Conservation (phyloP, 1,284 basidiomycete genomes). For the Apiotrichum porosum region DNA sequence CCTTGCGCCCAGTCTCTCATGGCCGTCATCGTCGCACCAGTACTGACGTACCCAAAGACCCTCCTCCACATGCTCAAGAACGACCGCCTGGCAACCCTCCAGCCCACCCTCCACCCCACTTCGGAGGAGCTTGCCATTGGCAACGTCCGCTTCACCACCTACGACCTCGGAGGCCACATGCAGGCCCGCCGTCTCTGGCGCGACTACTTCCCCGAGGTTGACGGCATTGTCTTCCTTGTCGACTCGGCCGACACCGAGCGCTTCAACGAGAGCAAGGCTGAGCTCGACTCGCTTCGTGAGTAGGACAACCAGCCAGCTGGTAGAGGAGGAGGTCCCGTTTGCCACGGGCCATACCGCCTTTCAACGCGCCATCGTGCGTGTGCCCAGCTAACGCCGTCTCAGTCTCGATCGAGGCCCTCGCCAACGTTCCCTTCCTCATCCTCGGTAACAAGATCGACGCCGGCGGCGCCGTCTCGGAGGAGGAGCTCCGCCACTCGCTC, state of each 20-base stretch:
- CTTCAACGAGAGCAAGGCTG: conserved; percentile 91
- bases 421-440: conserved; percentile 96
- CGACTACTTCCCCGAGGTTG: conserved; percentile 99
- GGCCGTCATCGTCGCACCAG: too few species aligned
- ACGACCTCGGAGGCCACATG: conserved; percentile 95
- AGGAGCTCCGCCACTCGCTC: conserved; percentile 90
- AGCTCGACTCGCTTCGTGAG: conserved; percentile 80
- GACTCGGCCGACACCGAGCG: conserved; percentile 96
- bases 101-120: conserved; percentile 98
- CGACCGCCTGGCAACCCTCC: conserved; percentile 92
- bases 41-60: too few species aligned
- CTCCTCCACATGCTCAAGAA: conserved; percentile 99
- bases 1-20: too few species aligned
- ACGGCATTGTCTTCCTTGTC: conserved; percentile 97
- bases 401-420: conserved; percentile 76
- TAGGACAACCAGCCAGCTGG: not conserved
- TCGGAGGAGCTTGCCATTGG: conserved; percentile 99
- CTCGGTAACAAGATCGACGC: conserved; percentile 99
- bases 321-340: too few species aligned
- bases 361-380: too few species aligned
- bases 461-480: conserved; percentile 94
- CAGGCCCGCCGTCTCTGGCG: conserved; percentile 99
- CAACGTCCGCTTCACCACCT: conserved; percentile 98
- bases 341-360: too few species aligned
- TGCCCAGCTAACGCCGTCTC: conserved; percentile 2